Evolutionary conservation across 257 asterid species (phyloP).

Genomic region (Jaltomata sinuosa): DNA sequence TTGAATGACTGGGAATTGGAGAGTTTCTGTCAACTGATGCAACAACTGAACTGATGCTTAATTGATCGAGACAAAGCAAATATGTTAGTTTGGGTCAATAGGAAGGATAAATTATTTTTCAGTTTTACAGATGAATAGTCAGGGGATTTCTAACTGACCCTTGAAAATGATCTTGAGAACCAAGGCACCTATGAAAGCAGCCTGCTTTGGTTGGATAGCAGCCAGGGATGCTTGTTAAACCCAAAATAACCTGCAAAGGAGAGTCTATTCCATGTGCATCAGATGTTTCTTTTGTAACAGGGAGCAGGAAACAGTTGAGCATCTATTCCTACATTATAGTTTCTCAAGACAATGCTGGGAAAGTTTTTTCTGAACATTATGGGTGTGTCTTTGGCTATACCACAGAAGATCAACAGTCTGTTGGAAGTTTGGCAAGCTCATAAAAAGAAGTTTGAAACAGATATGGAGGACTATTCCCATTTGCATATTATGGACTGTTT

Average conservation of each 20-base stretch:
- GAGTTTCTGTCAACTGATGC: neutral
- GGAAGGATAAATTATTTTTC: neutral
- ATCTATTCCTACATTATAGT: neutral
- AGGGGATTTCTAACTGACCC: neutral
- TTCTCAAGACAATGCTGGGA: neutral
- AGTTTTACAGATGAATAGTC: neutral
- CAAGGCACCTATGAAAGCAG: neutral
- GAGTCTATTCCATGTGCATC: neutral
- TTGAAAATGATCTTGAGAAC: neutral
- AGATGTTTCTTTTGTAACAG: neutral
- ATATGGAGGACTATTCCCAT: neutral
- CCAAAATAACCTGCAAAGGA: neutral
- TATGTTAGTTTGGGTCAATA: neutral
- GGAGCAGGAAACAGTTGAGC: neutral
- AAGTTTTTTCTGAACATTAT: neutral
- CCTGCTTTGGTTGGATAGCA: neutral
- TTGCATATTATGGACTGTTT: neutral
- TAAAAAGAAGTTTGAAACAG: neutral
- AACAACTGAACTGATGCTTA: neutral
- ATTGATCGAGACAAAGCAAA: neutral
- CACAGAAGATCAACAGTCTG: neutral
- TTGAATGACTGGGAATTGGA: neutral
- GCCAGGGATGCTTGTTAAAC: neutral
- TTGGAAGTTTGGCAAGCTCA: neutral
- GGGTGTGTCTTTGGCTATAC: neutral